Evolutionary conservation across 768 basidiomycete genomes (phyloP).

Genomic region (Kwoniella sp.): DNA sequence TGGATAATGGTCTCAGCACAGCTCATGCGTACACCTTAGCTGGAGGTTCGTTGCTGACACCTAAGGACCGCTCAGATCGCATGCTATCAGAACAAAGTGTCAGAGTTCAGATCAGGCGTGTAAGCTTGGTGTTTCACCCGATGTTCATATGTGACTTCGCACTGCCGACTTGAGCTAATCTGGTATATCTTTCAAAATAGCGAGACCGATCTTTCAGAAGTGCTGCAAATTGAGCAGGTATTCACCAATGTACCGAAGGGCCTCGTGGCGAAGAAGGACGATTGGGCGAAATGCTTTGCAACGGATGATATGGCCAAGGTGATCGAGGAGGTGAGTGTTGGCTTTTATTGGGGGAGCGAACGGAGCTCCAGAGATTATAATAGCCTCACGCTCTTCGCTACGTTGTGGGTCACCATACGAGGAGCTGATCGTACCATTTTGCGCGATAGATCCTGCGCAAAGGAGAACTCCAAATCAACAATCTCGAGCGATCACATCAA

Average conservation of each 20-base stretch:
- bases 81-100: slow-evolving; percentile 99
- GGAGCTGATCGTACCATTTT: no score
- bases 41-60: no score
- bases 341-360: no score
- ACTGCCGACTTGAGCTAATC: neutral
- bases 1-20: no score
- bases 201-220: slow-evolving; percentile 90
- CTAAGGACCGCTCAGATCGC: slow-evolving; percentile 81
- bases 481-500: slow-evolving; percentile 93
- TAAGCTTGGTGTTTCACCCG: no score
- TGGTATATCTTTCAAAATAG: slow-evolving; percentile 56
- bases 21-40: no score
- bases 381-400: no score
- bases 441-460: slow-evolving; percentile 97
- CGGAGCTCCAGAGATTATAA: no score
- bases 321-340: slow-evolving; percentile 70
- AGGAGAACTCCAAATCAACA: slow-evolving; percentile 94
- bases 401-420: no score
- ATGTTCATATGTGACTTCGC: neutral
- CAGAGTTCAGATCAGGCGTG: slow-evolving; percentile 92
- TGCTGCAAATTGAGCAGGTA: slow-evolving; percentile 93
- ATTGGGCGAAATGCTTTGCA: slow-evolving; percentile 88
- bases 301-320: slow-evolving; percentile 71
- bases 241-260: slow-evolving; percentile 97
- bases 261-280: slow-evolving; percentile 81